A percentile compares a stretch with the other conserved stretches of the same genome.
These are phyloP conservation scores for Schizothecium vesticola DNA, from an alignment of 495 filamentous ascomycete species.

Conservation along the genomic window DNA sequence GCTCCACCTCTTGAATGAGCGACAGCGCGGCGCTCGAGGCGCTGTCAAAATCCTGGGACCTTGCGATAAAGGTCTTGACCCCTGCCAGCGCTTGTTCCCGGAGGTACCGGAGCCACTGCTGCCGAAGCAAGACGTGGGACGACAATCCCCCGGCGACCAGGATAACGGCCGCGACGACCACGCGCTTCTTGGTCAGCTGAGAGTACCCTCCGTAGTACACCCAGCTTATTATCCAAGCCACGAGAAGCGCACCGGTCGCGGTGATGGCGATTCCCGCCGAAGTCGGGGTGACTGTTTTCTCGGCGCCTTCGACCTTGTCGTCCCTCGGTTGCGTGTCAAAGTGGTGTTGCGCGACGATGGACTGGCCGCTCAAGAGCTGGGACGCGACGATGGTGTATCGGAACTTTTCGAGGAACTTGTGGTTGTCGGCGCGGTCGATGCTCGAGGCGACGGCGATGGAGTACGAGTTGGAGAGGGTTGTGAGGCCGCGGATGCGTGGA, in stretches of 20 bases:
- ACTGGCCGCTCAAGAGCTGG: constrained; percentile 73
- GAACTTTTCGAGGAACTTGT: constrained; percentile 88
- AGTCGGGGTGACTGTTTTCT: constrained; percentile 16
- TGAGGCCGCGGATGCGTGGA: constrained; percentile 32
- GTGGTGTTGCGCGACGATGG: constrained; percentile 24
- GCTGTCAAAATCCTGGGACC: constrained; percentile 77
- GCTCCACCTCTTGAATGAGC: constrained; percentile 91
- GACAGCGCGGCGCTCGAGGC: constrained; percentile 73
- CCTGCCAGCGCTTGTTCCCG: constrained; percentile 70
- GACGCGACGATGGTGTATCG: constrained; percentile 94
- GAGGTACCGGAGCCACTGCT: constrained; percentile 80
- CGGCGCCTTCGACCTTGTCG: constrained; percentile 1
- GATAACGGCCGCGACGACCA: constrained; percentile 54
- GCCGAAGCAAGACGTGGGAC: constrained; percentile 66
- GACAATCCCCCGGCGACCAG: constrained; percentile 51
- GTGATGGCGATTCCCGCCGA: constrained; percentile 43
- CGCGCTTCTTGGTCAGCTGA: constrained; percentile 46
- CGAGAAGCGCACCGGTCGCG: constrained; percentile 56
- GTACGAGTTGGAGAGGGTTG: constrained; percentile 32
- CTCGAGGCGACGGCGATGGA: constrained; percentile 61
- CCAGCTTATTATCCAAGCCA: constrained; percentile 74
- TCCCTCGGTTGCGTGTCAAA: constrained; percentile 14
- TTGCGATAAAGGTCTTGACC: constrained; percentile 65
- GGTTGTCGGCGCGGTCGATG: constrained; percentile 75
- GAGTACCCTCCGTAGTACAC: constrained; percentile 42